Percentiles rank a stretch among this genome's conserved stretches.
Evolutionary conservation across 108 stramenopile species (phyloP).

Genomic region (Stephanodiscus minutulus): DNA sequence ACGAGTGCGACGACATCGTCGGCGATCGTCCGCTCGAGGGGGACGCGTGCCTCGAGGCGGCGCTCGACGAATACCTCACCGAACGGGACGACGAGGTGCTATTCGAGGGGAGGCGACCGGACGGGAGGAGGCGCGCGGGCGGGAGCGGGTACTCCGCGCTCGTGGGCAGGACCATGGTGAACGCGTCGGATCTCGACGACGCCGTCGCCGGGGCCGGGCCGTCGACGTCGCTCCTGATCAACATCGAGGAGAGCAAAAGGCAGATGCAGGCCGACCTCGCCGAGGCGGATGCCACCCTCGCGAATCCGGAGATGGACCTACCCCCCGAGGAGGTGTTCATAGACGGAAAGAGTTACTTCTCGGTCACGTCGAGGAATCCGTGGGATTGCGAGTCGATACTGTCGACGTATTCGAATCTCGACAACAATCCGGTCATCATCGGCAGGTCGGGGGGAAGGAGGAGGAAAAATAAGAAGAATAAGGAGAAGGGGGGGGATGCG

Average conservation of each 20-base stretch:
- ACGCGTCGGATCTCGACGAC: constrained; percentile 51
- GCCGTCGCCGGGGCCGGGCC: constrained; percentile 1
- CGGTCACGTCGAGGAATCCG: constrained; percentile 72
- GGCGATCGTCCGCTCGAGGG: constrained; percentile 78
- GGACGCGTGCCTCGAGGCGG: constrained; percentile 76
- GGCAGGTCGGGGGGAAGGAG: constrained; percentile 44
- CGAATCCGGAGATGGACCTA: constrained; percentile 67
- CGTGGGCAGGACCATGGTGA: constrained; percentile 74
- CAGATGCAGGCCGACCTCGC: constrained; percentile 60
- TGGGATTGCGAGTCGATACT: constrained; percentile 98
- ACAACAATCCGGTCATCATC: constrained; percentile 93
- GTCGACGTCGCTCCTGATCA: constrained; percentile 34
- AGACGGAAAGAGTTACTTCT: constrained; percentile 87
- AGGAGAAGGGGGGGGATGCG: constrained; percentile 37
- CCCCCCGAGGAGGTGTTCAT: constrained; percentile 85
- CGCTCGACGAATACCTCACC: constrained; percentile 78
- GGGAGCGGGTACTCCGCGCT: constrained; percentile 81
- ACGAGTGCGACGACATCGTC: constrained; percentile 69
- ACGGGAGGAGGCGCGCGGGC: constrained; percentile 32
- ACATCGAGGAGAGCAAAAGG: constrained; percentile 50
- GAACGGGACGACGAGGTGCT: constrained; percentile 84
- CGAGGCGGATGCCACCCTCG: constrained; percentile 74
- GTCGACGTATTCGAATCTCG: constrained; percentile 95
- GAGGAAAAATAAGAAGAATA: constrained; percentile 53
- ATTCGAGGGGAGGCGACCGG: constrained; percentile 59